These are phyloP conservation scores for Neolentinus lepideus DNA, from an alignment of 1,284 basidiomycete genomes.

Conservation along the genomic window DNA sequence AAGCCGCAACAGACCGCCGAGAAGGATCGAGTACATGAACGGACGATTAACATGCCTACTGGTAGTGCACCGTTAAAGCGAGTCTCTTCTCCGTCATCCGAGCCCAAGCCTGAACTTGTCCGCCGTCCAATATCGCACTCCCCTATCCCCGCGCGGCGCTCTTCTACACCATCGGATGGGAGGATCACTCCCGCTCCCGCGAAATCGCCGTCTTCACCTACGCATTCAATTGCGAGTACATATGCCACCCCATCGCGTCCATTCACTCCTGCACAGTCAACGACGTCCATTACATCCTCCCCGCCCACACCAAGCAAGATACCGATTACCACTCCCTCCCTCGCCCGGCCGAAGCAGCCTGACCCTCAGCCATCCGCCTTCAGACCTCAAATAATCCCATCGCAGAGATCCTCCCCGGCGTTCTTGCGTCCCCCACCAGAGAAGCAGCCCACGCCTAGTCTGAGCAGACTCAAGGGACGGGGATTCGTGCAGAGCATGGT, in stretches of 20 bases:
- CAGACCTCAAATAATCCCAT: conserved; percentile 38
- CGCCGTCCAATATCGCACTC: conserved; percentile 13
- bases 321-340: conserved; percentile 32
- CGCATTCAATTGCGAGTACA: conserved; percentile 10
- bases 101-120: conserved; percentile 7
- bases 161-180: background rate
- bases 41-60: conserved; percentile 27
- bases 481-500: conserved; percentile 80
- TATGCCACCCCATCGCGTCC: conserved; percentile 21
- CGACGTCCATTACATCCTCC: conserved; percentile 24
- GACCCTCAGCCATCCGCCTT: conserved; percentile 32
- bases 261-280: conserved; percentile 21
- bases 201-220: conserved; percentile 17
- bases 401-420: conserved; percentile 42
- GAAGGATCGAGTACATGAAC: conserved; percentile 20
- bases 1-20: conserved; percentile 14
- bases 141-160: conserved; percentile 5
- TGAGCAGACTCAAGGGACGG: conserved; percentile 73
- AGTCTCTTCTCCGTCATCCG: conserved; percentile 4
- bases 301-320: conserved; percentile 27
- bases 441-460: conserved; percentile 73
- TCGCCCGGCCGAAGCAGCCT: conserved; percentile 52
- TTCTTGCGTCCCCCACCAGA: conserved; percentile 47
- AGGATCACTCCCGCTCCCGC: conserved; percentile 13
- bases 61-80: conserved; percentile 6